Percentiles rank a stretch among this genome's conserved stretches.
Conservation (phyloP, 2,329 filamentous ascomycete genomes). For the Ophiosphaerella narmari region DNA sequence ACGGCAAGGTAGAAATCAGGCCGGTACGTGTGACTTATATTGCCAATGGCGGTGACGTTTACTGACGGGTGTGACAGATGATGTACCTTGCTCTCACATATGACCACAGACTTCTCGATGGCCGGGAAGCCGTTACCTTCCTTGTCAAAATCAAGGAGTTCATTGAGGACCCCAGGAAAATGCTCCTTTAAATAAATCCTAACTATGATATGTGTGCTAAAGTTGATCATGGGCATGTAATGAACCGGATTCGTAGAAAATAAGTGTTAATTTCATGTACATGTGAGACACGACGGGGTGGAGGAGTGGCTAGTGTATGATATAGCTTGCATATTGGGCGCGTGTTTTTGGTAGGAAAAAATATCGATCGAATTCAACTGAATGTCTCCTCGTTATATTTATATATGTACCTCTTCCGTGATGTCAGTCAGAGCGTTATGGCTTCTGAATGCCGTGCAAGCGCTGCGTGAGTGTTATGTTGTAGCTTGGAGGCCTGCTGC, state of each 20-base stretch:
- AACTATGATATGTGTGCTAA: too few species aligned
- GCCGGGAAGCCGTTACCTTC: slow-evolving; percentile 94
- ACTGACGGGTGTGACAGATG: slow-evolving; percentile 61
- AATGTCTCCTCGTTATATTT: not conserved
- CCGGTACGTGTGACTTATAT: slow-evolving; percentile 58
- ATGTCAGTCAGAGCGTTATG: too few species aligned
- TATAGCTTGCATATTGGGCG: slow-evolving; percentile 9
- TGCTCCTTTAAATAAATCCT: slow-evolving; percentile 65
- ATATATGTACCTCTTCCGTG: not conserved
- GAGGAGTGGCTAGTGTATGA: slow-evolving; percentile 4
- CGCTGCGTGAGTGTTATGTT: too few species aligned
- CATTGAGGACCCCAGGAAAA: slow-evolving; percentile 91
- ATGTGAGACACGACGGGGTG: not conserved
- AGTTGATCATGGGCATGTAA: not conserved
- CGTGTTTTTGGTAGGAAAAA: not conserved
- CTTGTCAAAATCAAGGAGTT: slow-evolving; percentile 96
- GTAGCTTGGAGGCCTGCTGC: too few species aligned
- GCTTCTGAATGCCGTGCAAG: too few species aligned
- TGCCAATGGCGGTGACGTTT: not conserved
- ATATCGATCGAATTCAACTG: too few species aligned
- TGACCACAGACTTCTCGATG: slow-evolving; percentile 93
- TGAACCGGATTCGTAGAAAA: not conserved
- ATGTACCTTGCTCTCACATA: slow-evolving; percentile 99
- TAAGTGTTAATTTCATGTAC: not conserved
- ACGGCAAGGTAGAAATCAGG: slow-evolving; percentile 92